These are phyloP conservation scores for Microstegium vimineum DNA, from an alignment of 176 grass and related monocot species.

Conservation along the genomic window DNA sequence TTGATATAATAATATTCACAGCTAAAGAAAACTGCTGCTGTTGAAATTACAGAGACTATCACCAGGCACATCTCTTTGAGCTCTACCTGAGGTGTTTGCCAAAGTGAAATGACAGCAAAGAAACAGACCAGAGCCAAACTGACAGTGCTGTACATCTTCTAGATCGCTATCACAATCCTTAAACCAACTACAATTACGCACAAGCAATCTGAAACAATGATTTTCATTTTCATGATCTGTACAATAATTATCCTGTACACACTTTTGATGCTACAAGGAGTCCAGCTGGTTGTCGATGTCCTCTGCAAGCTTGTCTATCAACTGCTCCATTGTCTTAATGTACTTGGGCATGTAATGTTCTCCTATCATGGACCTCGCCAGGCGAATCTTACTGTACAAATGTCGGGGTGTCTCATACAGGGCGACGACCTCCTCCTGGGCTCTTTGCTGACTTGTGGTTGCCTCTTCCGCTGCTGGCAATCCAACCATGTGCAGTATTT, in stretches of 20 bases:
- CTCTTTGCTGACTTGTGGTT: constrained; percentile 25
- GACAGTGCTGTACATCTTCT: constrained; percentile 24
- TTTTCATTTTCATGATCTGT: constrained; percentile 33
- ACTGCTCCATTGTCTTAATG: constrained; percentile 63
- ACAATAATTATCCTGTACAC: constrained; percentile 41
- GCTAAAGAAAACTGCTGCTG: background rate
- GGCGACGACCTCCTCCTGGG: constrained; percentile 43
- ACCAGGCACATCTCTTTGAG: constrained; percentile 28
- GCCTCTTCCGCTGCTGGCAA: constrained; percentile 38
- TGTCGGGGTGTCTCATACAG: constrained; percentile 79
- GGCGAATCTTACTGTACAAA: constrained; percentile 77
- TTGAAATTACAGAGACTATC: constrained; percentile 24
- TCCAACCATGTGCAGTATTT: constrained; percentile 91
- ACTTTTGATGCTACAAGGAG: constrained; percentile 33
- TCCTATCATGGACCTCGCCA: constrained; percentile 72
- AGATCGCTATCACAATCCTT: constrained; percentile 21
- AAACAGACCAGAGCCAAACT: background rate
- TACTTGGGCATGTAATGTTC: constrained; percentile 98
- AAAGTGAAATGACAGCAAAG: constrained; percentile 8
- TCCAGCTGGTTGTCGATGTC: background rate
- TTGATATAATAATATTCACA: constrained; percentile 14
- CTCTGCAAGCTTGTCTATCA: constrained; percentile 60
- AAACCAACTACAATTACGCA: constrained; percentile 3
- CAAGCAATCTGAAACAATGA: constrained; percentile 25
- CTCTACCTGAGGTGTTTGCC: constrained; percentile 19